phyloP scores from a whole-genome alignment of 2,329 filamentous ascomycete species.

The Diatrype stigma region DNA sequence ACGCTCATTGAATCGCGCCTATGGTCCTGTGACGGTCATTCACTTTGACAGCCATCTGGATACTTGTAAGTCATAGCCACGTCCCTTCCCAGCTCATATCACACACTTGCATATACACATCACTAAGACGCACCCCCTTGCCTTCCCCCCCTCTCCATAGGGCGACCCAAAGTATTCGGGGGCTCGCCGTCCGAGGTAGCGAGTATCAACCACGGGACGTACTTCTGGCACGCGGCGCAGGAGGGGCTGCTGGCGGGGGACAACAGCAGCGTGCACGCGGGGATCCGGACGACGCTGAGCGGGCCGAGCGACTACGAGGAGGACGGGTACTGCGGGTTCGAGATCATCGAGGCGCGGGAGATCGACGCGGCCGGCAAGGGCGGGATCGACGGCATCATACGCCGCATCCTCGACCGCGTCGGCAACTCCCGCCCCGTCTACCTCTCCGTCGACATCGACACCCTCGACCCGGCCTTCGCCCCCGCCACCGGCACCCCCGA shows the following conservation, averaged over 20 bases:
- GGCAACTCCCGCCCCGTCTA: conserved; percentile 74
- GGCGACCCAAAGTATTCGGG: conserved; percentile 83
- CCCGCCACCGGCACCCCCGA: conserved; percentile 73
- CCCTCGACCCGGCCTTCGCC: conserved; percentile 77
- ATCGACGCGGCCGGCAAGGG: conserved; percentile 25
- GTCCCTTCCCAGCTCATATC: background rate
- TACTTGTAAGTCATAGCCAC: conserved; percentile 47
- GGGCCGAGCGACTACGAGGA: conserved; percentile 80
- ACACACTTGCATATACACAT: background rate
- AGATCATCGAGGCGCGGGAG: conserved; percentile 70
- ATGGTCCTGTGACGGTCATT: conserved; percentile 57
- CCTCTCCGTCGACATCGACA: conserved; percentile 82
- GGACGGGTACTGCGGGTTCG: conserved; percentile 79
- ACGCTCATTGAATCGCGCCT: conserved; percentile 56
- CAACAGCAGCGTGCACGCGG: conserved; percentile 82
- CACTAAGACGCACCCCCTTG: background rate
- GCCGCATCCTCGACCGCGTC: conserved; percentile 71
- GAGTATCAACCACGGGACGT: conserved; percentile 80
- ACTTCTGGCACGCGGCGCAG: conserved; percentile 64
- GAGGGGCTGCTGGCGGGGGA: conserved; percentile 27
- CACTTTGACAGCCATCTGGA: conserved; percentile 64
- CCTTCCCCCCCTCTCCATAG: conserved; percentile 42
- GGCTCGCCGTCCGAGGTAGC: conserved; percentile 73
- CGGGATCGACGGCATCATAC: conserved; percentile 52
- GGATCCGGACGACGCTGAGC: conserved; percentile 77